Evolutionary conservation across 208 protist species (phyloP), one percentile per base, ranked within the genome.

Genomic region (Trichomonas vaginalis): DNA sequence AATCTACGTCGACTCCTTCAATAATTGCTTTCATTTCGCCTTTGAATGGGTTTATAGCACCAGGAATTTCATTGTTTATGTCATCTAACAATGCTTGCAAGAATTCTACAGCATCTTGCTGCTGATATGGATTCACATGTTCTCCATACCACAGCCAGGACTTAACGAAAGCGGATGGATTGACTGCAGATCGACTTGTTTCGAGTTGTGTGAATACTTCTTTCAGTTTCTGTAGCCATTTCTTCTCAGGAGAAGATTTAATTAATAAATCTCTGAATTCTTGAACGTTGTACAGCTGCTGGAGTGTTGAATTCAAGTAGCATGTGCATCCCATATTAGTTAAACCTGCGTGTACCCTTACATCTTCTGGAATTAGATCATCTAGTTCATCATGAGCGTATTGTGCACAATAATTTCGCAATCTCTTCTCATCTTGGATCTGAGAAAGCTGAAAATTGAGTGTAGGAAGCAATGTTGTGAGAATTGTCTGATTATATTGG

Each of bases 21-120:
- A 39, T 92, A 4, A n/a, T 23, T 39, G 42, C 10, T 21, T 39
- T 39, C 8, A 92, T 92, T 47, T 48, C n/a, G 6, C 86, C 86
- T 51, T 92, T 35, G 37, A 92, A 92, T 4, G 51, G 23, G 8
- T 48, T 15, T 0, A 10, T 39, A 15, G 45, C n/a, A 10, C 8
- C 17, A 15, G 86, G 86, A 56, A 92, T 48, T 10, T 39, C 9
- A 51, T 92, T 45, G 45, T 42, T 92, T 6, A 92, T 4, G 17
- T 45, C 17, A 39, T 92, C 45, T 12, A 92, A 9, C 12, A 92
- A 21, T 21, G 45, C 27, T 51, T 92, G 86, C 48, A 92, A 4
- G 51, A 92, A 92, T 51, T 92, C 86, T 15, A 51, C 86, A n/a
- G 86, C 86, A 47, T 92, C 86, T 51, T 92, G 86, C 27, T 92